These are phyloP conservation scores for Candida tropicalis DNA, from an alignment of 1,139 yeast species.

Conservation along the genomic window DNA sequence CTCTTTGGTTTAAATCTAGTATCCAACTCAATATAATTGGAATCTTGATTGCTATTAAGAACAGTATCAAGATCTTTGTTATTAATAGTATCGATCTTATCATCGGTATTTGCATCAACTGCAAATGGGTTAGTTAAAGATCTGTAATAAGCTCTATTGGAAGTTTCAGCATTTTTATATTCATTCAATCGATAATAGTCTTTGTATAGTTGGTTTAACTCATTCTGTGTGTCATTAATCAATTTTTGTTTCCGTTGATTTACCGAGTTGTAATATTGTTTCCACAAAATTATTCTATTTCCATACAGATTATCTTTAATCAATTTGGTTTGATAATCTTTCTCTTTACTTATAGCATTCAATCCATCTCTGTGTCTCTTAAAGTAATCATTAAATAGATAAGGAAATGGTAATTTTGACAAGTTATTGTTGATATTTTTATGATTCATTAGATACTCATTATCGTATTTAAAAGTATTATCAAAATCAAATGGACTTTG, in stretches of 20 bases:
- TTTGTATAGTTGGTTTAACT: constrained; percentile 29
- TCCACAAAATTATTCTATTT: constrained; percentile 37
- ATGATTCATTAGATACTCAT: constrained; percentile 12
- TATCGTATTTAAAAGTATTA: constrained; percentile 21
- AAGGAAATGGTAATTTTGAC: constrained; percentile 32
- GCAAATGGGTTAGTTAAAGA: constrained; percentile 28
- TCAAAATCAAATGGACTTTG: constrained; percentile 42
- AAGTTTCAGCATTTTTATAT: constrained; percentile 14
- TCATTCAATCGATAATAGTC: constrained; percentile 27
- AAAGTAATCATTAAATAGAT: constrained; percentile 30
- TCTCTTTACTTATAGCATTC: constrained; percentile 30
- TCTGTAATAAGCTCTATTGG: constrained; percentile 33
- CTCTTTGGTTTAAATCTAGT: constrained; percentile 30
- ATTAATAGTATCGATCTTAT: constrained; percentile 11
- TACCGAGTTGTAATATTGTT: constrained; percentile 30
- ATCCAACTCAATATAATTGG: constrained; percentile 26
- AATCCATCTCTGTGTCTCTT: constrained; percentile 29
- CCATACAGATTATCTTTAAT: constrained; percentile 26
- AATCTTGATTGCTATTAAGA: constrained; percentile 27
- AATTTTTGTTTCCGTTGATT: constrained; percentile 25
- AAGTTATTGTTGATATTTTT: constrained; percentile 8
- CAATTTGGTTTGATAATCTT: constrained; percentile 31
- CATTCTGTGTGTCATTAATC: constrained; percentile 25
- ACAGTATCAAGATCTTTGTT: constrained; percentile 11
- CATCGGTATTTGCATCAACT: constrained; percentile 17